Evolutionary conservation across 2,329 filamentous ascomycete species (phyloP), one percentile per base, ranked within the genome.

Genomic region (Cladophialophora yegresii): DNA sequence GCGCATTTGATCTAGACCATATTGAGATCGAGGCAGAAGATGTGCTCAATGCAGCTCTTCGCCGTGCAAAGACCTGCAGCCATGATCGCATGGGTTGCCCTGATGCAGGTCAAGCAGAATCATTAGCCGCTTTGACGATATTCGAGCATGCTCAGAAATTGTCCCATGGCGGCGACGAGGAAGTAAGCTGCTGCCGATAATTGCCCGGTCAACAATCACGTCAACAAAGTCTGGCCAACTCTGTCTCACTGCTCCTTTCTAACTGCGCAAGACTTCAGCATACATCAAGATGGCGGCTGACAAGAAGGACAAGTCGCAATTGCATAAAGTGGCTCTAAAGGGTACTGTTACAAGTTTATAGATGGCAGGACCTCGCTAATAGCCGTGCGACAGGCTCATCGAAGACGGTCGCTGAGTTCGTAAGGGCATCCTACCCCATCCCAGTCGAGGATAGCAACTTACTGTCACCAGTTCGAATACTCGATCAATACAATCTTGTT

Each of bases 401-500:
- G 45, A 96, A 93, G 79, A 85, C 96, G 43, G 92, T 98, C 63
- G 90, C 93, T 51, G 95, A 99, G 81, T 99, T 99, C 77, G 92
- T 96, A 81, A 77, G 90, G 84, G 47, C 49, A 40, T 22, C 9
- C 22, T 53, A 16, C 28, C 22, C 26, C 47, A 32, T 10, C 28
- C n/a, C n/a, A n/a, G n/a, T n/a, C 12, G 4, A 32, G 23, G n/a
- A n/a, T 58, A 40, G 12, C 69, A 71, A 57, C 75, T 64, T 56
- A 66, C 59, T 53, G 12, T 32, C 28, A 26, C 61, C 72, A 61
- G 86, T 99, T 99, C 75, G 92, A 99, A 83, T 99, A 96, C 78
- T 97, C 92, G 1, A 97, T 98, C 75, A 95, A 99, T 75, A 96
- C 93, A 0, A 98, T 99, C 64, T 83, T 99, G 87, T 97, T 96